Percentiles rank a stretch among this genome's conserved stretches.
phyloP scores from a whole-genome alignment of 2,329 filamentous ascomycete genomes.

The Paradendryphiella salina region DNA sequence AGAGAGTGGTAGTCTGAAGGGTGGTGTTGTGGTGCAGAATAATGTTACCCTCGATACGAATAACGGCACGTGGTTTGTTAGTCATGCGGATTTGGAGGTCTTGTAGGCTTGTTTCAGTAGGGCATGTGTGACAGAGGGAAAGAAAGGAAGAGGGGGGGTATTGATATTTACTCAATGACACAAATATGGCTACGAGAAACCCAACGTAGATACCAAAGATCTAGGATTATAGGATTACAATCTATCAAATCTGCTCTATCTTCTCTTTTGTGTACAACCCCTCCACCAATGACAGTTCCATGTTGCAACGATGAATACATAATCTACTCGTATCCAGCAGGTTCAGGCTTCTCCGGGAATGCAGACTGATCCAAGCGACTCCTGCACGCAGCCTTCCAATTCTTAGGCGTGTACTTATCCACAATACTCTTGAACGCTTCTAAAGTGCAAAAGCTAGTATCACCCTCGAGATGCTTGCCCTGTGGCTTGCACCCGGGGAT shows the following conservation, averaged over 20 bases:
- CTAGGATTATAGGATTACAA: neutral
- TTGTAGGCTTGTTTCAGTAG: conserved; percentile 21
- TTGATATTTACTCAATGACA: neutral
- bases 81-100: conserved; percentile 30
- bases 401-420: conserved; percentile 81
- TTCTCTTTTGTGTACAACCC: neutral
- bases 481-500: conserved; percentile 77
- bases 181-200: neutral
- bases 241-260: neutral
- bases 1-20: conserved; percentile 61
- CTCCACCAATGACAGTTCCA: neutral
- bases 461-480: conserved; percentile 83
- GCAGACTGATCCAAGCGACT: conserved; percentile 60
- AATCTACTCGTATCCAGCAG: conserved; percentile 37
- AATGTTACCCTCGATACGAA: conserved; percentile 42
- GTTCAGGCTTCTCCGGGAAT: conserved; percentile 51
- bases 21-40: conserved; percentile 44
- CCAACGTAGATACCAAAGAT: neutral
- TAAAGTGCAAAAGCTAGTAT: conserved; percentile 90
- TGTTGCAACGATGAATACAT: neutral
- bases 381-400: conserved; percentile 71
- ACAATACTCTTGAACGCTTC: conserved; percentile 90
- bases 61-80: conserved; percentile 44
- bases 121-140: neutral
- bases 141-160: neutral